Percentiles rank a stretch among this genome's conserved stretches.
Evolutionary conservation across 164 flowering plant species (phyloP).

Genomic region (Vitis labrusca): DNA sequence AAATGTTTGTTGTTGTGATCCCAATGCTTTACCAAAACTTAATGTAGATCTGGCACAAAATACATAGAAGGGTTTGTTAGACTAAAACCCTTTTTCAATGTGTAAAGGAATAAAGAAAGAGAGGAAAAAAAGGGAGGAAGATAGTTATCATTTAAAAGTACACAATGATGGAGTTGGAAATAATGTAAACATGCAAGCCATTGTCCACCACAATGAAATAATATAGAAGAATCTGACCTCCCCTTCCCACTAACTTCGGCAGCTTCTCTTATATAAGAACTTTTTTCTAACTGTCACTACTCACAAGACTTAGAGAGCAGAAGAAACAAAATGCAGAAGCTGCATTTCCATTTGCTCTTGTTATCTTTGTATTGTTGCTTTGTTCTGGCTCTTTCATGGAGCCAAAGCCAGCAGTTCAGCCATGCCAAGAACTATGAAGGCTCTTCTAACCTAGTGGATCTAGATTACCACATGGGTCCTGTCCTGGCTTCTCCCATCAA

Average conservation of each 20-base stretch:
- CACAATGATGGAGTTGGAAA: constrained; percentile 18
- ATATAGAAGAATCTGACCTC: constrained; percentile 8
- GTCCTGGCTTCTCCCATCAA: constrained; percentile 54
- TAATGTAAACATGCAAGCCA: constrained; percentile 27
- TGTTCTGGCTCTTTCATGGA: constrained; percentile 24
- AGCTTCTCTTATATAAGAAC: constrained; percentile 11
- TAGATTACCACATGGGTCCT: constrained; percentile 80
- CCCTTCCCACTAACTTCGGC: background rate
- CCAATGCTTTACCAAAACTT: constrained; percentile 5
- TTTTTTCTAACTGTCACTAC: background rate
- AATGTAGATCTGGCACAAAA: background rate
- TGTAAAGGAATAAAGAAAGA: background rate
- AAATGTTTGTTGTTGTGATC: background rate
- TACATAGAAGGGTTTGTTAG: background rate
- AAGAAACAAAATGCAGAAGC: constrained; percentile 18
- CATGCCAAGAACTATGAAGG: constrained; percentile 54
- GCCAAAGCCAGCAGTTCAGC: constrained; percentile 20
- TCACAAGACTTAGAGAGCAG: background rate
- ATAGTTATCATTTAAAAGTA: constrained; percentile 17
- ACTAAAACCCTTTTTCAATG: background rate
- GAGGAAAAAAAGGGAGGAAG: constrained; percentile 1
- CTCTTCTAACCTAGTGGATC: constrained; percentile 58
- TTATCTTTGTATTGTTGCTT: constrained; percentile 15
- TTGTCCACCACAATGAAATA: constrained; percentile 15
- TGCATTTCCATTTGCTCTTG: constrained; percentile 17